Conservation (phyloP, 495 filamentous ascomycete genomes). For the Lasiosphaeria ovina region DNA sequence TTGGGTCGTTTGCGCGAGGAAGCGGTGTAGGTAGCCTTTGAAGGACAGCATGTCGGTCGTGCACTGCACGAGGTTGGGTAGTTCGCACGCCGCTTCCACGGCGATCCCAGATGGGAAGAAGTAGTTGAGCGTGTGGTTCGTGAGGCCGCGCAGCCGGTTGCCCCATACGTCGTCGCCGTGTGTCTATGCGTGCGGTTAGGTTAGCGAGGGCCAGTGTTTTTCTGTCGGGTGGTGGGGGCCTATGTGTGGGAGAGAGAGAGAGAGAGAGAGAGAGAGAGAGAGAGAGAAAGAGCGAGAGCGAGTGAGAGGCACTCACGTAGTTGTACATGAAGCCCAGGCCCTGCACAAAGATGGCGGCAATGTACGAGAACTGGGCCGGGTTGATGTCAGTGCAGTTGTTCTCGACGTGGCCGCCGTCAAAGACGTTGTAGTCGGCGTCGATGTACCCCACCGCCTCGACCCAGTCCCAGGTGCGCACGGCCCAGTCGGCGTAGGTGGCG, state of each 20-base stretch:
- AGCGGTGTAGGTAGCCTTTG: constrained; percentile 74
- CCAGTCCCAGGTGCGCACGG: constrained; percentile 64
- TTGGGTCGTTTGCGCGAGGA: constrained; percentile 64
- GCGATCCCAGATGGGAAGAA: constrained; percentile 54
- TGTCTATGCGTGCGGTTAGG: constrained; percentile 16
- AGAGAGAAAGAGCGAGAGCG: constrained; percentile 28
- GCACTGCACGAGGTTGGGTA: constrained; percentile 45
- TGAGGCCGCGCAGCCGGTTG: constrained; percentile 52
- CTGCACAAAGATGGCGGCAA: constrained; percentile 60
- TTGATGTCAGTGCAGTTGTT: constrained; percentile 54
- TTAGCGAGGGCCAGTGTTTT: no score
- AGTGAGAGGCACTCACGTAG: constrained; percentile 42
- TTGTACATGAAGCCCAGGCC: constrained; percentile 71
- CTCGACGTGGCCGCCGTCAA: constrained; percentile 59
- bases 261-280: neutral
- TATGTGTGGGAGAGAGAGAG: no score
- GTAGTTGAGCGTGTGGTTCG: constrained; percentile 52
- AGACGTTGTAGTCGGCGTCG: constrained; percentile 56
- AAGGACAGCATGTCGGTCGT: constrained; percentile 70
- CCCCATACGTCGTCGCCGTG: constrained; percentile 54
- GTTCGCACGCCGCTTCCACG: constrained; percentile 64
- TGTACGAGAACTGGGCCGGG: constrained; percentile 63
- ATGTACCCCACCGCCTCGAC: constrained; percentile 56
- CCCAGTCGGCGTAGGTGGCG: constrained; percentile 66
- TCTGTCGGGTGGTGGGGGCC: neutral